A percentile compares a stretch with the other conserved stretches of the same genome.
Evolutionary conservation across 164 flowering plant species (phyloP).

Genomic region (Dillenia turbinata): DNA sequence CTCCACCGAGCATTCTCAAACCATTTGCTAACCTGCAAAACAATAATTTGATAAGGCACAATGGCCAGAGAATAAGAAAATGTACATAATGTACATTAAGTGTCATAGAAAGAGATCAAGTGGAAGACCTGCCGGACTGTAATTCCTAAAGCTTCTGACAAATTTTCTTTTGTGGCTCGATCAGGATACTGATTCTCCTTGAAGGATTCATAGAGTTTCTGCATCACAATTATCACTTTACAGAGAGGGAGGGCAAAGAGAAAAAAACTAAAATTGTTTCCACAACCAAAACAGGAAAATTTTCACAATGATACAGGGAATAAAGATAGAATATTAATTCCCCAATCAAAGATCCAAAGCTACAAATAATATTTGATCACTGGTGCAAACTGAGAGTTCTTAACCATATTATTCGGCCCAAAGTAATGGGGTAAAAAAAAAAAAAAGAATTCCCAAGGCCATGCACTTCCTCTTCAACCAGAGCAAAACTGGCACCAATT

Average conservation of each 20-base stretch:
- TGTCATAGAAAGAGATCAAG: neutral
- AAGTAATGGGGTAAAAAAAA: no score
- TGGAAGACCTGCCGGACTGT: constrained; percentile 47
- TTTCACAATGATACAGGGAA: neutral
- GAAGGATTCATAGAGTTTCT: constrained; percentile 59
- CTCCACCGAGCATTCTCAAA: constrained; percentile 83
- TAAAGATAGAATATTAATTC: neutral
- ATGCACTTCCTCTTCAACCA: no score
- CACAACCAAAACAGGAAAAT: neutral
- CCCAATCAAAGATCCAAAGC: neutral
- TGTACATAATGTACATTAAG: neutral
- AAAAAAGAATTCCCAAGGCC: no score
- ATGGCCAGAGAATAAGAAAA: neutral
- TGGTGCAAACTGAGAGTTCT: neutral
- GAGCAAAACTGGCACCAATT: no score
- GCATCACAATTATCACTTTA: constrained; percentile 24
- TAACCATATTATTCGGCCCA: no score
- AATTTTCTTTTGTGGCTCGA: constrained; percentile 42
- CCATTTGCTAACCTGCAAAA: constrained; percentile 74
- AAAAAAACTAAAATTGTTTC: neutral
- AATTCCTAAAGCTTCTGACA: constrained; percentile 63
- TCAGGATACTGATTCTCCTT: constrained; percentile 67
- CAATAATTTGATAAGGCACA: neutral
- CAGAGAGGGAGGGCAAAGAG: neutral
- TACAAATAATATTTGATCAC: neutral